phyloP scores from a whole-genome alignment of 2,329 filamentous ascomycete species.

The Monilinia aucupariae region DNA sequence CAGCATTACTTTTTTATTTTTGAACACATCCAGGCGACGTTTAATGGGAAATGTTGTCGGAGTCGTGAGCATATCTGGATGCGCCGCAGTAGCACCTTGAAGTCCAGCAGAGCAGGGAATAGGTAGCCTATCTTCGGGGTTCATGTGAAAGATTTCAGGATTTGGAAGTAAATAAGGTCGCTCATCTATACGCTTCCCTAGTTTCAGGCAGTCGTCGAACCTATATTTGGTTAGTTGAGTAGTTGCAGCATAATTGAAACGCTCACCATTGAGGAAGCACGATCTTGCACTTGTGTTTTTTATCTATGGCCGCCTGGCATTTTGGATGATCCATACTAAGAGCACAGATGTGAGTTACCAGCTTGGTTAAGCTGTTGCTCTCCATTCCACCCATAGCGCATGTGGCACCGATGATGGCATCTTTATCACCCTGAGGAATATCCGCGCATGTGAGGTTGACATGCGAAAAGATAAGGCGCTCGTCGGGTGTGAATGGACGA shows the following conservation, averaged over 20 bases:
- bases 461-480: constrained; percentile 81
- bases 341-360: constrained; percentile 86
- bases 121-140: constrained; percentile 50
- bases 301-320: constrained; percentile 56
- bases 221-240: constrained; percentile 41
- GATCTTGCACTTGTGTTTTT: constrained; percentile 68
- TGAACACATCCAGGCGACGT: constrained; percentile 66
- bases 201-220: constrained; percentile 94
- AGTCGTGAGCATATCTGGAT: constrained; percentile 40
- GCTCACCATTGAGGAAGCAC: constrained; percentile 84
- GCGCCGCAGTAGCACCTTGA: constrained; percentile 57
- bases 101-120: constrained; percentile 57
- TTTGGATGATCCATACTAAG: constrained; percentile 70
- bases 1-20: constrained; percentile 71
- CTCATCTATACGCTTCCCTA: constrained; percentile 88
- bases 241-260: neutral
- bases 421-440: constrained; percentile 79
- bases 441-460: constrained; percentile 79
- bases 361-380: constrained; percentile 61
- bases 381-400: constrained; percentile 85
- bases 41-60: constrained; percentile 41
- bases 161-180: constrained; percentile 79
- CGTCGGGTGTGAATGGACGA: constrained; percentile 84
- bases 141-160: constrained; percentile 68
- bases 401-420: constrained; percentile 85